These are phyloP conservation scores for Penicillium occitanis DNA, from an alignment of 2,329 filamentous ascomycete species.

Conservation along the genomic window DNA sequence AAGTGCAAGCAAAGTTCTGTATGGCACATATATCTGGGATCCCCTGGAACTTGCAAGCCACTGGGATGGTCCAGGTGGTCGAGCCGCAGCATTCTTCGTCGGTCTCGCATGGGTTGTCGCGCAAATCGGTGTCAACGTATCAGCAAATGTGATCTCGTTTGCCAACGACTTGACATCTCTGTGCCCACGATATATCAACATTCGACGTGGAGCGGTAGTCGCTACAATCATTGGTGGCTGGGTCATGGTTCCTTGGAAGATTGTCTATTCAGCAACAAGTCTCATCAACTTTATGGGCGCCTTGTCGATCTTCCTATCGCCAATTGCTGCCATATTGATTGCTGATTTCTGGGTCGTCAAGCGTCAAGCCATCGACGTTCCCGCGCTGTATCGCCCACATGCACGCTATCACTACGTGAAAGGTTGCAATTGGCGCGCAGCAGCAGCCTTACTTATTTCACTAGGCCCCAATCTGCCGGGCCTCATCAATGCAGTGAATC, in stretches of 20 bases:
- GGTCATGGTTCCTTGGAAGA: conserved; percentile 32
- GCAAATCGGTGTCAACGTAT: conserved; percentile 55
- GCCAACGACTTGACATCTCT: conserved; percentile 56
- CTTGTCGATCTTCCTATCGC: conserved; percentile 39
- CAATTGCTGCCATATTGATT: conserved; percentile 46
- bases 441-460: conserved; percentile 36
- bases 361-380: conserved; percentile 41
- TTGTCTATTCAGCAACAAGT: conserved; percentile 40
- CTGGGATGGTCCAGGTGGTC: conserved; percentile 29
- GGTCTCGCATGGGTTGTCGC: conserved; percentile 41
- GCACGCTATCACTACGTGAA: conserved; percentile 41
- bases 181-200: conserved; percentile 55
- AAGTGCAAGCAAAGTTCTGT: conserved; percentile 38
- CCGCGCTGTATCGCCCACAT: conserved; percentile 44
- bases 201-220: conserved; percentile 51
- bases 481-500: conserved; percentile 28
- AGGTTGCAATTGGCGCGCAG: conserved; percentile 37
- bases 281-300: conserved; percentile 28
- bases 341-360: conserved; percentile 47
- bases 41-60: conserved; percentile 30
- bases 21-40: conserved; percentile 31
- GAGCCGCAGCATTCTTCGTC: conserved; percentile 36
- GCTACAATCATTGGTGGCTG: conserved; percentile 42
- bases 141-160: conserved; percentile 54
- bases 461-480: conserved; percentile 33